Base-by-base conservation (phyloP, 805 yeast genomes). In the Blastobotrys peoriensis region DNA sequence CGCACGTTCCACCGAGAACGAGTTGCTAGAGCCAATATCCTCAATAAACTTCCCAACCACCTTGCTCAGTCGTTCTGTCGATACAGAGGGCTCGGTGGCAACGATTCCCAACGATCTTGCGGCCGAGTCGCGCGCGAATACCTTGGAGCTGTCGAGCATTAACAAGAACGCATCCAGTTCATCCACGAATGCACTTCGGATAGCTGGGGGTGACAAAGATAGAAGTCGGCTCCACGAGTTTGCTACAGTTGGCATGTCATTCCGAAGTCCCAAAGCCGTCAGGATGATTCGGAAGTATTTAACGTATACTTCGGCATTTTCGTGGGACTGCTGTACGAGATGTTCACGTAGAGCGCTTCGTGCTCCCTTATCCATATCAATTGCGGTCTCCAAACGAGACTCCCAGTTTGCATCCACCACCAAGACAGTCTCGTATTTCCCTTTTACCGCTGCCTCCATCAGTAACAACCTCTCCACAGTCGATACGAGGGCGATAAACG, bases 361-460 rank as follows among this genome's bases (percentile, higher is more conserved):
- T 1, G 83, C 85, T 2, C 54, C 57, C 0, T 69, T 69, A 56
- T 87, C 94, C 35, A 74, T 64, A 34, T 77, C 82, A 8, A 85
- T 41, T 0, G 91, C 85, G 47, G 78, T 84, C 6, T 82, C 86
- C 20, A 85, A 54, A 55, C 91, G 70, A 0, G 75, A 64, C 3
- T 69, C 65, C 95, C 95, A 87, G 41, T 83, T 81, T 49, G 81
- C 83, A 58, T 87, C 95, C 18, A 73, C 65, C 0, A 75, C 76
- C 38, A 86, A 60, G 1, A 81, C 79, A 0, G 88, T 79, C 25
- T 36, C 13, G 0, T 62, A 51, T 13, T 71, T 65, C 0, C 68
- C 75, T n/a, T 58, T 54, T 1, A 78, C 63, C 3, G 44, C 44
- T 0, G 93, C 75, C 49, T 83, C 76, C 75, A 85, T 81, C 0